Percentiles rank a stretch among this genome's conserved stretches.
These are phyloP conservation scores for Patellifolia procumbens DNA, from an alignment of 179 eudicot genomes.

Conservation along the genomic window DNA sequence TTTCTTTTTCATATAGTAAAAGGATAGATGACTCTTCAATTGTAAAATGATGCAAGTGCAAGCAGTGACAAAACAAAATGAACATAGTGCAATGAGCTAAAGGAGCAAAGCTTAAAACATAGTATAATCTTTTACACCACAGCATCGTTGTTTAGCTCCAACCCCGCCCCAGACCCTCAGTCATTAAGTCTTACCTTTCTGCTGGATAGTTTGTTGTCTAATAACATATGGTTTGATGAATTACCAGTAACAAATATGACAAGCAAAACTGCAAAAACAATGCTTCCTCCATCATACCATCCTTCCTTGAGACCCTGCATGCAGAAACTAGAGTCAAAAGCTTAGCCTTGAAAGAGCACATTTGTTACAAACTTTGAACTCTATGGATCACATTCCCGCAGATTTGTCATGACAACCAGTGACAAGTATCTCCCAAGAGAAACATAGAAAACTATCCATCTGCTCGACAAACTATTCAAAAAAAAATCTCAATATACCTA, in stretches of 20 bases:
- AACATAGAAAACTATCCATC: not conserved
- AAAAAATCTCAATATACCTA: not conserved
- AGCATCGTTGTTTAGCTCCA: not conserved
- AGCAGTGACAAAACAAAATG: not conserved
- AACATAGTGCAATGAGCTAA: not conserved
- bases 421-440: not conserved
- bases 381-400: not conserved
- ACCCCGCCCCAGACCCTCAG: not conserved
- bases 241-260: conserved; percentile 83
- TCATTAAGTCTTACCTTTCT: too few species aligned
- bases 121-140: not conserved
- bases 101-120: too few species aligned
- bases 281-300: conserved; percentile 98
- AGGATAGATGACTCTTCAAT: too few species aligned
- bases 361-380: not conserved
- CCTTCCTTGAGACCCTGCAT: conserved; percentile 73
- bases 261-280: conserved; percentile 81
- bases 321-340: conserved; percentile 4
- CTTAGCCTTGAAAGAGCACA: not conserved
- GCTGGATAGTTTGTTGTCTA: too few species aligned
- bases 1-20: not conserved
- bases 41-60: not conserved
- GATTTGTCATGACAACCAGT: not conserved
- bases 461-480: not conserved
- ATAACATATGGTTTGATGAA: not conserved